Evolutionary conservation across 768 basidiomycete genomes (phyloP).

Genomic region (Tricholoma matsutake): DNA sequence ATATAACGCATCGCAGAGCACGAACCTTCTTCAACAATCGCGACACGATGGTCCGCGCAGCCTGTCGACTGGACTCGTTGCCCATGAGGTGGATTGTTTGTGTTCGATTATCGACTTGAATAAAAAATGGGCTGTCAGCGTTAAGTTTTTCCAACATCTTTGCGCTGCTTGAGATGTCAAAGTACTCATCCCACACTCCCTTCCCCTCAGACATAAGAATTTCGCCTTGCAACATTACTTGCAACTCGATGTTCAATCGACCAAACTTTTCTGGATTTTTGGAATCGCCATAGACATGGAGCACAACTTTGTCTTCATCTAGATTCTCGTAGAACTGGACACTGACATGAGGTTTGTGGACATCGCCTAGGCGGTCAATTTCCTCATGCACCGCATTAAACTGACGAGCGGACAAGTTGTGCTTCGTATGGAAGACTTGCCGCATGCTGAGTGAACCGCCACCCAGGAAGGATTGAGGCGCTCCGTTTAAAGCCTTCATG

Average conservation of each 20-base stretch:
- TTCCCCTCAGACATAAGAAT: slow-evolving; percentile 29
- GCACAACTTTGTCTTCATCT: slow-evolving; percentile 29
- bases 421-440: slow-evolving; percentile 38
- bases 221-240: slow-evolving; percentile 37
- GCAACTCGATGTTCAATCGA: slow-evolving; percentile 34
- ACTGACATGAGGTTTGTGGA: slow-evolving; percentile 25
- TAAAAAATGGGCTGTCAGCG: slow-evolving; percentile 28
- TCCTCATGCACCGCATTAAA: slow-evolving; percentile 35
- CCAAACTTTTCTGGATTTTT: slow-evolving; percentile 33
- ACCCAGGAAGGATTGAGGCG: slow-evolving; percentile 36
- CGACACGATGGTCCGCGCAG: slow-evolving; percentile 29
- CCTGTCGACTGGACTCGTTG: slow-evolving; percentile 21
- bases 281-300: slow-evolving; percentile 33
- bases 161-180: slow-evolving; percentile 39
- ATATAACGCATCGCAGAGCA: slow-evolving; percentile 31
- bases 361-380: slow-evolving; percentile 31
- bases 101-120: slow-evolving; percentile 38
- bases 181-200: slow-evolving; percentile 46
- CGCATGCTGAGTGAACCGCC: slow-evolving; percentile 35
- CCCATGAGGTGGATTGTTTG: slow-evolving; percentile 42
- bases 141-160: slow-evolving; percentile 37
- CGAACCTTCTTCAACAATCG: slow-evolving; percentile 40
- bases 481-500: slow-evolving; percentile 25
- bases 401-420: slow-evolving; percentile 30
- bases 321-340: slow-evolving; percentile 30